Base-by-base conservation (phyloP, 805 yeast species). In the Torulaspora maleeae region DNA sequence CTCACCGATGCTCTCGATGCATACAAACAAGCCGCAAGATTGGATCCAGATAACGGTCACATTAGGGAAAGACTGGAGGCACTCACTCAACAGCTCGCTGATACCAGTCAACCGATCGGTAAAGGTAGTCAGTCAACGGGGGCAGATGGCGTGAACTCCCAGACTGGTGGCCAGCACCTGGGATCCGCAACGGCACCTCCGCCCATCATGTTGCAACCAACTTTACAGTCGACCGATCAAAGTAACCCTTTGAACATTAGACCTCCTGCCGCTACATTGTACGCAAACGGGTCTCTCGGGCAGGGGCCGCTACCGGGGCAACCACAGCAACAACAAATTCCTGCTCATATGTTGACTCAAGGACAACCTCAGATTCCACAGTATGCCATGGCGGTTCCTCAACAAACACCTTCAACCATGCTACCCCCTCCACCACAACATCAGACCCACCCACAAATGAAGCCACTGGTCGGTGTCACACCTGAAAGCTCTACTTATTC, bases 1-100 rank as follows among this genome's bases (percentile, higher is more conserved):
- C 77, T 89, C 48, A 78, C 83, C 49, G 99, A 93, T 65, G 99
- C 99, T 1, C 72, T 93, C 52, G 98, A 93, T 68, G 99, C 99
- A 2, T 93, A 93, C 64, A 86, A 86, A 59, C 93, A 95, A 53
- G 99, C 99, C 4, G 95, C 95, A 28, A 80, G 95, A 42, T 78
- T 93, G 55, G 98, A 93, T 62, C 97, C 98, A 34, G 85, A 80
- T 52, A 91, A 93, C 63, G 87, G 93, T 41, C 97, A 90, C 66
- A 93, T 93, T 60, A 89, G 88, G 70, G 90, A 91, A 38, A 79
- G 99, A 56, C 76, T 93, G 56, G 93, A 89, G 53, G 95, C 89
- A 56, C 74, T 93, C 60, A 79, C 82, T 44, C 79, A 80, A 60
- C 69, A 66, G 36, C 49, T 64, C 37, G 71, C 68, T 40, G 71